phyloP scores from a whole-genome alignment of 306 rosid genomes.

The Comarum palustre region DNA sequence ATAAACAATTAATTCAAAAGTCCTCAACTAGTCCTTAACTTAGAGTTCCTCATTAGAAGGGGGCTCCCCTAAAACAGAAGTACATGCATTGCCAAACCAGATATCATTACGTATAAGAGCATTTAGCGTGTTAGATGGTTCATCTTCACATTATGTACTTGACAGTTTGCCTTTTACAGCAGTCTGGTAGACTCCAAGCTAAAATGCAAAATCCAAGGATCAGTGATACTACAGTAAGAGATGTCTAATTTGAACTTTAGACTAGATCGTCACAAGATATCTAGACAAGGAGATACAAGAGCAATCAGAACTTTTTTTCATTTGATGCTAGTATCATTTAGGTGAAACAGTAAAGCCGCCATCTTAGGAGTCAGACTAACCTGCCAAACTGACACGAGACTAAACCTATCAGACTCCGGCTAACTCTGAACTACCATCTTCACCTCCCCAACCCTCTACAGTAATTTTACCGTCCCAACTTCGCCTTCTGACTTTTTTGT shows the following conservation, averaged over 20 bases:
- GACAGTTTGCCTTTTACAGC: background rate
- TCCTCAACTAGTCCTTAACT: too few relatives aligned
- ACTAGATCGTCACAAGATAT: background rate
- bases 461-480: constrained; percentile 17
- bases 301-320: constrained; percentile 19
- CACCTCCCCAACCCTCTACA: constrained; percentile 34
- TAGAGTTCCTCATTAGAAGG: too few relatives aligned
- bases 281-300: background rate
- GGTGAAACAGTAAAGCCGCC: constrained; percentile 11
- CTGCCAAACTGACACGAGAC: constrained; percentile 13
- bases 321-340: constrained; percentile 24
- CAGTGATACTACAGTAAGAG: background rate
- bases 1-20: too few relatives aligned
- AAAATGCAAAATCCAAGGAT: background rate
- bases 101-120: background rate
- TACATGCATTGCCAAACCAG: too few relatives aligned
- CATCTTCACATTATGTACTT: background rate
- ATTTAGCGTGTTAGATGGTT: background rate
- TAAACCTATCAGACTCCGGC: constrained; percentile 15
- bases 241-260: background rate
- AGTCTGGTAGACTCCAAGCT: background rate
- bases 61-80: too few relatives aligned
- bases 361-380: constrained; percentile 1
- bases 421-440: constrained; percentile 21
- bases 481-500: background rate